phyloP scores from a whole-genome alignment of 257 asterid species.

The Nicotiana benthamiana region DNA sequence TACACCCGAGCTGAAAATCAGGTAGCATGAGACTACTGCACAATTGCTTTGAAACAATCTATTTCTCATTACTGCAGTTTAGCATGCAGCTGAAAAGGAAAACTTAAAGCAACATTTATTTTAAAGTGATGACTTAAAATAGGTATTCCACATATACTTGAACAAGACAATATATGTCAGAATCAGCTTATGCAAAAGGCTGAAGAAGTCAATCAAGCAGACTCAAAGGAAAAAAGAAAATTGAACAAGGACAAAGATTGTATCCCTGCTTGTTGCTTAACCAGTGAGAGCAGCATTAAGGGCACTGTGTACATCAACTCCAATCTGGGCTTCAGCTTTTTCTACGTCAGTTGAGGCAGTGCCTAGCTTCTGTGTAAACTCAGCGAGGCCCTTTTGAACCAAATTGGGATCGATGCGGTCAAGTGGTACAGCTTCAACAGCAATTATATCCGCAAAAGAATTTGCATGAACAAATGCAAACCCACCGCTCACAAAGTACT shows the following conservation, averaged over 20 bases:
- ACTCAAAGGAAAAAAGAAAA: neutral
- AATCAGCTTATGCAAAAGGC: constrained; percentile 1
- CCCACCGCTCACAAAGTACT: constrained; percentile 70
- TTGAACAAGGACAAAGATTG: neutral
- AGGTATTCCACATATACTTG: neutral
- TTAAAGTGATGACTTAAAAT: neutral
- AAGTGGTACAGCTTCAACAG: constrained; percentile 65
- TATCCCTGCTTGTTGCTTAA: constrained; percentile 12
- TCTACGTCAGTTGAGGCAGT: constrained; percentile 70
- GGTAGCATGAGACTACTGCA: neutral
- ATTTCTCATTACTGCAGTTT: constrained; percentile 3
- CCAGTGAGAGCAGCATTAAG: constrained; percentile 80
- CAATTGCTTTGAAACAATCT: neutral
- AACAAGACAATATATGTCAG: neutral
- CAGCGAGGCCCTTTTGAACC: constrained; percentile 69
- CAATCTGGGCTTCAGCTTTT: constrained; percentile 91
- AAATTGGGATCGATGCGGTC: constrained; percentile 54
- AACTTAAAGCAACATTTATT: neutral
- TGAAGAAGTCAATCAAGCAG: neutral
- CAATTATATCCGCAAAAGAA: constrained; percentile 67
- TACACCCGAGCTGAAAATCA: neutral
- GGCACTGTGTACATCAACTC: constrained; percentile 82
- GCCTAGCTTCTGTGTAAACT: constrained; percentile 64
- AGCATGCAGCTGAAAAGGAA: neutral
- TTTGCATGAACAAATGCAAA: constrained; percentile 76